A percentile compares a stretch with the other conserved stretches of the same genome.
phyloP scores from a whole-genome alignment of 495 filamentous ascomycete species.

The Xylaria venustula region DNA sequence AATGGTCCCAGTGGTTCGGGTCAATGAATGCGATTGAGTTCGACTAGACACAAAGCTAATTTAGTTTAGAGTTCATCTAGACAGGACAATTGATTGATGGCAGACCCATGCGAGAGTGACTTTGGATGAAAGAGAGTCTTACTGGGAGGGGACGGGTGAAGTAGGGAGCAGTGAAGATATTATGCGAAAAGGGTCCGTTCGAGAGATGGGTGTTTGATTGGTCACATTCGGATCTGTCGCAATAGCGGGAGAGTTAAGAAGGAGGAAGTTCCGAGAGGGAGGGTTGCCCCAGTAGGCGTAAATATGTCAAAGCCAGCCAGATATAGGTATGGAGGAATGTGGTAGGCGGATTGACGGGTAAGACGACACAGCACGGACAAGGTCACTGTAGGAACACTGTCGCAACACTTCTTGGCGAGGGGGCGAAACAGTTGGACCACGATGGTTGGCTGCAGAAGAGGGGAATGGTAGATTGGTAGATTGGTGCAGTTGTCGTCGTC shows the following conservation, averaged over 20 bases:
- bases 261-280: constrained; percentile 1
- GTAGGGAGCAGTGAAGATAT: background rate
- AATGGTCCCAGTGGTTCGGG: background rate
- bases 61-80: constrained; percentile 2
- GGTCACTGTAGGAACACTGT: constrained; percentile 20
- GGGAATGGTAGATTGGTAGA: background rate
- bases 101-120: too few species aligned
- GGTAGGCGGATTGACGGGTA: background rate
- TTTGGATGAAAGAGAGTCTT: constrained; percentile 1
- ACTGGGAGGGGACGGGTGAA: background rate
- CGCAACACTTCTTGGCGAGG: constrained; percentile 13
- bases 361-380: constrained; percentile 10
- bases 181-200: background rate
- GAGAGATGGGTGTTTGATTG: background rate
- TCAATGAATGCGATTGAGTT: constrained; percentile 1
- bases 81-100: background rate
- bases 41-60: background rate
- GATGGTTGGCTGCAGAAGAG: constrained; percentile 10
- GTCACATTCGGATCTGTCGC: background rate
- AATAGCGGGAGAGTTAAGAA: constrained; percentile 1
- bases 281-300: background rate
- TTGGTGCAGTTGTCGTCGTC: constrained; percentile 6
- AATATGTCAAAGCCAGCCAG: background rate
- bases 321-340: too few species aligned
- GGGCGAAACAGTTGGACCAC: constrained; percentile 7